phyloP scores from a whole-genome alignment of 805 yeast genomes.

The Hemisphaericaspora nanyangensis region DNA sequence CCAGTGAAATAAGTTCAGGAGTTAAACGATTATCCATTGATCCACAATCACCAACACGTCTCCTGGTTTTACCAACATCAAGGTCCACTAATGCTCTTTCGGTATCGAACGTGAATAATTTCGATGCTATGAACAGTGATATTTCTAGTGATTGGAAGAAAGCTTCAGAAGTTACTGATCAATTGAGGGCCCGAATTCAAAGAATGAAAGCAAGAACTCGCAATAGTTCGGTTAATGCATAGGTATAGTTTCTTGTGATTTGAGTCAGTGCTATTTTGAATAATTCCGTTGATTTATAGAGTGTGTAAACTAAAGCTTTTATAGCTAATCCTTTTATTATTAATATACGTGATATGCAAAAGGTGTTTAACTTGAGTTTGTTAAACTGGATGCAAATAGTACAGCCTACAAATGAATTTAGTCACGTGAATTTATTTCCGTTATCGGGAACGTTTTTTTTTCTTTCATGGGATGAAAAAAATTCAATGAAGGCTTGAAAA shows the following conservation, averaged over 20 bases:
- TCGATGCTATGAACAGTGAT: conserved; percentile 31
- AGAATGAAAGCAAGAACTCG: conserved; percentile 71
- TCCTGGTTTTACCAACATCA: neutral
- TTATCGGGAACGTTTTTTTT: neutral
- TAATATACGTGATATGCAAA: no score
- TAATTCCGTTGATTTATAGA: neutral
- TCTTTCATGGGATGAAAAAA: no score
- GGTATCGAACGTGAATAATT: conserved; percentile 5
- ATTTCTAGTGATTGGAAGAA: conserved; percentile 77
- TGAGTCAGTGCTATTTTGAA: neutral
- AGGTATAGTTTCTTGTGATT: no score
- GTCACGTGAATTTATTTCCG: neutral
- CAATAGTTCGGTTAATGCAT: conserved; percentile 9
- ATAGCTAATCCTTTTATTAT: no score
- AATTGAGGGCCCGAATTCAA: conserved; percentile 81
- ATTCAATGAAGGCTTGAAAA: no score
- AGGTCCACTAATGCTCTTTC: neutral
- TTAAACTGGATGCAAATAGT: no score
- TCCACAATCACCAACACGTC: neutral
- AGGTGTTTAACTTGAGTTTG: no score
- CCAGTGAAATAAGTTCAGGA: conserved; percentile 37
- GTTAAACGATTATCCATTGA: conserved; percentile 41
- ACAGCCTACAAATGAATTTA: no score
- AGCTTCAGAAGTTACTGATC: conserved; percentile 86
- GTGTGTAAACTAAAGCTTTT: neutral